Evolutionary conservation across 2,329 filamentous ascomycete species (phyloP).

Genomic region (Dothidotthia symphoricarpi): DNA sequence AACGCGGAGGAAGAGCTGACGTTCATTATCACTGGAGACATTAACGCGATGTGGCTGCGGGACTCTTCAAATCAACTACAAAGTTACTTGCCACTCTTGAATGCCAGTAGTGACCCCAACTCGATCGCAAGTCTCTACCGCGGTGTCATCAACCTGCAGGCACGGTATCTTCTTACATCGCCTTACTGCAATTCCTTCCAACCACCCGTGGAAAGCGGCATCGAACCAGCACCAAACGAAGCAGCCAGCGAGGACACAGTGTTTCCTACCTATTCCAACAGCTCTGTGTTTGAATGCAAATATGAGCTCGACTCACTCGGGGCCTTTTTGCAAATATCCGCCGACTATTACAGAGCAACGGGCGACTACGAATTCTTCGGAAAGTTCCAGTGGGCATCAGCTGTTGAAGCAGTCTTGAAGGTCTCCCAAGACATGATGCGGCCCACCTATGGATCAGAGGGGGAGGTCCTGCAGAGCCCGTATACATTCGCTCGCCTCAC

Average conservation of each 20-base stretch:
- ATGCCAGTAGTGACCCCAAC: conserved; percentile 52
- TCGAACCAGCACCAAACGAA: conserved; percentile 42
- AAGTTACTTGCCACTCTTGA: conserved; percentile 63
- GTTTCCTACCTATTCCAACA: conserved; percentile 44
- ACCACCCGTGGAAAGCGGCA: conserved; percentile 49
- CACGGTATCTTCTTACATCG: conserved; percentile 63
- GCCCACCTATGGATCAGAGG: conserved; percentile 50
- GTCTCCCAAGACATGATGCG: conserved; percentile 49
- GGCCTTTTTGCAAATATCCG: conserved; percentile 51
- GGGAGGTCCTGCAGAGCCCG: conserved; percentile 44
- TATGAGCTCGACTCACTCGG: conserved; percentile 55
- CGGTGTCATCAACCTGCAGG: conserved; percentile 69
- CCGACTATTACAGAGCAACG: conserved; percentile 51
- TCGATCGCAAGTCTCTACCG: conserved; percentile 67
- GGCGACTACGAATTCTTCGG: conserved; percentile 50
- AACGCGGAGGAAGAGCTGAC: conserved; percentile 63
- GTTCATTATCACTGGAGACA: conserved; percentile 59
- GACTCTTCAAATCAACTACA: conserved; percentile 68
- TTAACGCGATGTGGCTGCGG: conserved; percentile 57
- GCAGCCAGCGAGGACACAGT: conserved; percentile 45
- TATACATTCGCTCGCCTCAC: conserved; percentile 50
- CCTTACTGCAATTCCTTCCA: conserved; percentile 57
- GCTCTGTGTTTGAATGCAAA: conserved; percentile 54
- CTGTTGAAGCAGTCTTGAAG: conserved; percentile 47
- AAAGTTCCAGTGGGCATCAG: conserved; percentile 49